Conservation (phyloP, 768 basidiomycete species). For the Dacryopinax primogenitus region DNA sequence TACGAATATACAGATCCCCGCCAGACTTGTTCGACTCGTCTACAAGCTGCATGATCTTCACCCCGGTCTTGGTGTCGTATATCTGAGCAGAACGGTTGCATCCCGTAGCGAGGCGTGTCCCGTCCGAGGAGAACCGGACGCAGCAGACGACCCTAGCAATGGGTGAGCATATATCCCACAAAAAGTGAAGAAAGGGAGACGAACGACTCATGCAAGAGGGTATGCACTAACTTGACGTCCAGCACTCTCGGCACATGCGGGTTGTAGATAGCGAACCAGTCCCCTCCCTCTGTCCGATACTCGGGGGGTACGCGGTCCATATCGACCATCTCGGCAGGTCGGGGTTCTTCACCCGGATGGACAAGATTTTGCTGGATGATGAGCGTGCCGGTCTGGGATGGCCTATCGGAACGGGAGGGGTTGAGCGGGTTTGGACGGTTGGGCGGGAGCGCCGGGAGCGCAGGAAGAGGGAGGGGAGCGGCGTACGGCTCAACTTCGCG, state of each 20-base stretch:
- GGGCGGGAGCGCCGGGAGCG: not conserved
- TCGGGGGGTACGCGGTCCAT: conserved; percentile 16
- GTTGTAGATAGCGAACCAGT: conserved; percentile 86
- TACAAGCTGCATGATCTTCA: conserved; percentile 60
- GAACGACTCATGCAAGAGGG: conserved; percentile 82
- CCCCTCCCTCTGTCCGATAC: conserved; percentile 50
- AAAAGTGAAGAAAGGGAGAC: conserved; percentile 12
- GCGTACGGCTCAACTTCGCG: not conserved
- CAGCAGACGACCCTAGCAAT: conserved; percentile 62
- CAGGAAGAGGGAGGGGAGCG: not conserved
- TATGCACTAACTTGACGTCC: conserved; percentile 71
- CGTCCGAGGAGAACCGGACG: conserved; percentile 88
- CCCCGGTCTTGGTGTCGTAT: conserved; percentile 79
- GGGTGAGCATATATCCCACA: not conserved
- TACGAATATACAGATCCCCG: conserved; percentile 80
- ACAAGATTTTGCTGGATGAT: not conserved
- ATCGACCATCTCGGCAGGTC: conserved; percentile 9
- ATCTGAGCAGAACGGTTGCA: conserved; percentile 95
- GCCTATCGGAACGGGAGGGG: conserved; percentile 15
- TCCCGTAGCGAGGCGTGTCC: conserved; percentile 84
- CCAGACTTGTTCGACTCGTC: conserved; percentile 56
- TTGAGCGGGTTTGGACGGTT: conserved; percentile 8
- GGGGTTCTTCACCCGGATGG: not conserved
- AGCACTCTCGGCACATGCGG: conserved; percentile 59
- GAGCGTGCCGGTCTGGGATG: not conserved